phyloP scores from a whole-genome alignment of 163 green algal species.

The Chlamydomonas reinhardtii region DNA sequence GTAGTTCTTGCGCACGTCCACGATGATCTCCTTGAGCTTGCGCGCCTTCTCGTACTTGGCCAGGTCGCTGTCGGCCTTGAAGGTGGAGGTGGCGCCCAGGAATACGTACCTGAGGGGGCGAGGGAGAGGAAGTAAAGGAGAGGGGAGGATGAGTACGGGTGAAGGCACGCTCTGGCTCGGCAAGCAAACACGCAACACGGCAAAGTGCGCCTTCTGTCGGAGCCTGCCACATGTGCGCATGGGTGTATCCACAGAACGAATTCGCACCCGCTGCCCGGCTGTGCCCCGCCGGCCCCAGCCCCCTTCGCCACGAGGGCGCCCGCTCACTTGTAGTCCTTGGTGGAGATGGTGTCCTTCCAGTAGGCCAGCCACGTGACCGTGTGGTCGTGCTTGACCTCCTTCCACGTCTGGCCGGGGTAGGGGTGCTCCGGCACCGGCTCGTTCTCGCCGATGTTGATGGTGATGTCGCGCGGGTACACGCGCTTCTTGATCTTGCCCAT shows the following conservation, averaged over 20 bases:
- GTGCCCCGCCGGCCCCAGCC: no score
- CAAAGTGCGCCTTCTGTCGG: no score
- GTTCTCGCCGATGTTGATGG: conserved; percentile 96
- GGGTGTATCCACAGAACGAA: no score
- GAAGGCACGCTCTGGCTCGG: no score
- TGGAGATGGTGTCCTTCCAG: conserved; percentile 97
- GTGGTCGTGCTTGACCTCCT: conserved; percentile 88
- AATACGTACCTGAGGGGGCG: conserved; percentile 89
- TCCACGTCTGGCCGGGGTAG: conserved; percentile 89
- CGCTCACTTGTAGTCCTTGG: conserved; percentile 90
- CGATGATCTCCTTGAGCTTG: conserved; percentile 87
- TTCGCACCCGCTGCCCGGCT: no score
- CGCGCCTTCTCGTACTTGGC: conserved; percentile 97
- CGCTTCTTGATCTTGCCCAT: conserved; percentile 98
- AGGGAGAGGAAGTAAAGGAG: background rate
- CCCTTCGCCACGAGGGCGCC: no score
- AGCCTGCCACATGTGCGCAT: no score
- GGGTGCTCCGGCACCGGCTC: conserved; percentile 89
- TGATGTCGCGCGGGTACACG: conserved; percentile 97
- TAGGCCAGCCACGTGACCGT: conserved; percentile 98
- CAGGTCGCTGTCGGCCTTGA: conserved; percentile 95
- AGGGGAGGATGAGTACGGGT: background rate
- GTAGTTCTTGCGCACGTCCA: conserved; percentile 83
- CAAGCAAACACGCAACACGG: no score
- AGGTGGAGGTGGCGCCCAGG: conserved; percentile 91